These are phyloP conservation scores for Pleoardoris graminearum DNA, from an alignment of 2,329 filamentous ascomycete genomes.

Conservation along the genomic window DNA sequence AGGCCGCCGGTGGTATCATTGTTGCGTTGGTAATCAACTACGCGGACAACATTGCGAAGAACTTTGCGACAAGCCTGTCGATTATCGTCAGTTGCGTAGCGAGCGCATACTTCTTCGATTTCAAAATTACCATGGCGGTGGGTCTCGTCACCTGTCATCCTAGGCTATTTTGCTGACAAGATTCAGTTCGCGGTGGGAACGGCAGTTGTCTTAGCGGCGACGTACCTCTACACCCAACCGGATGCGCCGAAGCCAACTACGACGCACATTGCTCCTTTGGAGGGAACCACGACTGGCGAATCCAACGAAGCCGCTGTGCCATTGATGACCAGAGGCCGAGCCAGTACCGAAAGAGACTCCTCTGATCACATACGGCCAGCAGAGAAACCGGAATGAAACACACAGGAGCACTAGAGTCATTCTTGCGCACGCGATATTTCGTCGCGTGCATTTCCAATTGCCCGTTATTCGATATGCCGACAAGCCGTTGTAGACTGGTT, in stretches of 20 bases:
- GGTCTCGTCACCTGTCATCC: slow-evolving; percentile 13
- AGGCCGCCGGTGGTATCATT: slow-evolving; percentile 83
- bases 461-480: background rate
- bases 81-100: slow-evolving; percentile 85
- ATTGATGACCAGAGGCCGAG: slow-evolving; percentile 20
- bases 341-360: background rate
- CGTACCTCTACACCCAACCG: slow-evolving; percentile 79
- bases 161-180: slow-evolving; percentile 18
- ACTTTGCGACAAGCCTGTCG: slow-evolving; percentile 89
- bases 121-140: slow-evolving; percentile 63
- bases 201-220: slow-evolving; percentile 74
- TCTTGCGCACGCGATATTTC: background rate
- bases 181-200: slow-evolving; percentile 80
- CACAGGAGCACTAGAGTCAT: no score
- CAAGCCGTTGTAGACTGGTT: background rate
- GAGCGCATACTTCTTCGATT: slow-evolving; percentile 84
- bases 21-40: slow-evolving; percentile 80
- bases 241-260: slow-evolving; percentile 63
- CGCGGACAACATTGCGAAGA: slow-evolving; percentile 89
- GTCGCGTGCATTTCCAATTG: background rate
- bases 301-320: slow-evolving; percentile 49
- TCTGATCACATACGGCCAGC: slow-evolving; percentile 1
- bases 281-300: slow-evolving; percentile 64
- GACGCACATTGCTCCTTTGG: slow-evolving; percentile 71
- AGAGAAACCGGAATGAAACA: background rate